These are phyloP conservation scores for Beauveria australis DNA, from an alignment of 2,329 filamentous ascomycete genomes.

Conservation along the genomic window DNA sequence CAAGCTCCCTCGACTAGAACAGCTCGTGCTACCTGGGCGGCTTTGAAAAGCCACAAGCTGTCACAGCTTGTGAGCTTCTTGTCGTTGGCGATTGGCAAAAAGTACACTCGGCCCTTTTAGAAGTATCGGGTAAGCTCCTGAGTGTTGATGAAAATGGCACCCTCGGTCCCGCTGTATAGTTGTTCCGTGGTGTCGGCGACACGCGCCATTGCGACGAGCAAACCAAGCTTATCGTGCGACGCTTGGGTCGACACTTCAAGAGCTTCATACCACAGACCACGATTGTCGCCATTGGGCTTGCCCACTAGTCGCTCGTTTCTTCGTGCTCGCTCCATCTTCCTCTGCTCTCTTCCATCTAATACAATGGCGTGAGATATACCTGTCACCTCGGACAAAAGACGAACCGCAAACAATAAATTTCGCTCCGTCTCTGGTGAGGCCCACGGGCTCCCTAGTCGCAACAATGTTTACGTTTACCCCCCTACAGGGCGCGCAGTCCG, in stretches of 20 bases:
- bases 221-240: background rate
- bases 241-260: background rate
- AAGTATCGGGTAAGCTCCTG: background rate
- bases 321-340: background rate
- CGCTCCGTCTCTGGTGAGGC: background rate
- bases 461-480: constrained; percentile 95
- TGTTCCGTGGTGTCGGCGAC: background rate
- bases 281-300: background rate
- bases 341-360: background rate
- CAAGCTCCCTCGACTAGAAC: too few species aligned
- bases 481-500: constrained; percentile 81
- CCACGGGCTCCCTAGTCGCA: background rate
- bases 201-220: background rate
- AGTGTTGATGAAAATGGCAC: background rate
- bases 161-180: constrained; percentile 1
- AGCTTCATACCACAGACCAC: background rate
- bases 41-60: background rate
- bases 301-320: background rate
- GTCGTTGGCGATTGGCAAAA: background rate
- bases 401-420: background rate
- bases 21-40: background rate
- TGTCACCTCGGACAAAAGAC: background rate
- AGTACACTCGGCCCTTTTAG: background rate
- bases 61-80: background rate
- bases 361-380: background rate